These are phyloP conservation scores for Hansenula lynferdii DNA, from an alignment of 1,139 yeast species.

Conservation along the genomic window DNA sequence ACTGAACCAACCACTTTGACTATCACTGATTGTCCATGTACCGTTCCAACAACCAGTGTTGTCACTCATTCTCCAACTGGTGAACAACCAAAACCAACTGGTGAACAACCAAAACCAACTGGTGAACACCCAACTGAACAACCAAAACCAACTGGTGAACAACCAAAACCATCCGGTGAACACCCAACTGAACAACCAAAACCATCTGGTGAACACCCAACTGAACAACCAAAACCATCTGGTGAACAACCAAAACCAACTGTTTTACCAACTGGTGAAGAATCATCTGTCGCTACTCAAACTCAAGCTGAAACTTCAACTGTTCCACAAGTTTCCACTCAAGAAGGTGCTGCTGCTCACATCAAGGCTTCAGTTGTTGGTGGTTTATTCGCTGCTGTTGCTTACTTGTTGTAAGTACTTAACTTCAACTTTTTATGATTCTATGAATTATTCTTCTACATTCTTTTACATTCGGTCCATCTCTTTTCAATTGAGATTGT, in stretches of 20 bases:
- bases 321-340: neutral
- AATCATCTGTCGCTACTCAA: neutral
- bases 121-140: too few relatives aligned
- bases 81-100: too few relatives aligned
- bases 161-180: too few relatives aligned
- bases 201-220: too few relatives aligned
- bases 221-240: too few relatives aligned
- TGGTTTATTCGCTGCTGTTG: constrained; percentile 1
- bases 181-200: too few relatives aligned
- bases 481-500: too few relatives aligned
- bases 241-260: too few relatives aligned
- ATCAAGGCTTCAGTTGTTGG: neutral
- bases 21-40: constrained; percentile 58
- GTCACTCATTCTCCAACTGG: constrained; percentile 36
- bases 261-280: too few relatives aligned
- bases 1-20: constrained; percentile 49
- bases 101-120: too few relatives aligned
- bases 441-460: neutral
- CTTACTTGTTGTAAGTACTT: neutral
- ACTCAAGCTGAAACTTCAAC: neutral
- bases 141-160: too few relatives aligned
- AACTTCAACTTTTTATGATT: neutral
- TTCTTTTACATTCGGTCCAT: too few relatives aligned
- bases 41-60: constrained; percentile 45
- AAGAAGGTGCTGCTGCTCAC: neutral